Conservation (phyloP, 1,139 yeast species). For the Scheffersomyces stambukii region DNA sequence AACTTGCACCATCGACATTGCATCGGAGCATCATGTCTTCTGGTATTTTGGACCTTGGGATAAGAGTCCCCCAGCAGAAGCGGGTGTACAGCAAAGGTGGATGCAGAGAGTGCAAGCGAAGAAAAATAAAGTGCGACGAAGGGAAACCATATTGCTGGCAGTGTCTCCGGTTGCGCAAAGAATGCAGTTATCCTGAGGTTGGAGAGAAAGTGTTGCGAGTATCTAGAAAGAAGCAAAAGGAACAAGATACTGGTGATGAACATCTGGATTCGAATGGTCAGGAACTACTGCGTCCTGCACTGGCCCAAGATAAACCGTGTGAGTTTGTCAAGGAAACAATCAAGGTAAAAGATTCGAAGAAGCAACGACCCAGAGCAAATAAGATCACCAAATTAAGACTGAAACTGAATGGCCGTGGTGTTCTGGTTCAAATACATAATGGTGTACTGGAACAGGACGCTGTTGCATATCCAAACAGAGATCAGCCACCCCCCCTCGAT, state of each 20-base stretch:
- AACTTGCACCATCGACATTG: too few relatives aligned
- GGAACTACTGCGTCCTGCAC: slow-evolving; percentile 3
- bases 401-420: too few relatives aligned
- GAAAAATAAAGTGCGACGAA: slow-evolving; percentile 55
- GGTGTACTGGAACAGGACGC: too few relatives aligned
- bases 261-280: too few relatives aligned
- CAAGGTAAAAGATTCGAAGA: too few relatives aligned
- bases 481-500: too few relatives aligned
- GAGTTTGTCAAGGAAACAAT: too few relatives aligned
- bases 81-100: slow-evolving; percentile 32
- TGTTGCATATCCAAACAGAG: too few relatives aligned
- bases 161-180: slow-evolving; percentile 30
- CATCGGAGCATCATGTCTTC: slow-evolving; percentile 6
- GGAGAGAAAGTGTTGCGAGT: slow-evolving; percentile 32
- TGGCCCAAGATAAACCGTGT: slow-evolving; percentile 1
- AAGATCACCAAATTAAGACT: too few relatives aligned
- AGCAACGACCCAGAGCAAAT: too few relatives aligned
- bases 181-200: slow-evolving; percentile 29
- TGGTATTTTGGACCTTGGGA: slow-evolving; percentile 7
- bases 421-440: too few relatives aligned
- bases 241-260: too few relatives aligned
- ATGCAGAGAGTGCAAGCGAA: slow-evolving; percentile 38
- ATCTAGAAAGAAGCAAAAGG: slow-evolving; percentile 15
- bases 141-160: slow-evolving; percentile 53
- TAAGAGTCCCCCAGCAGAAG: slow-evolving; percentile 6